Evolutionary conservation across 192 early-diverging fungal species (phyloP).

Genomic region (Spinellus fusiger): DNA sequence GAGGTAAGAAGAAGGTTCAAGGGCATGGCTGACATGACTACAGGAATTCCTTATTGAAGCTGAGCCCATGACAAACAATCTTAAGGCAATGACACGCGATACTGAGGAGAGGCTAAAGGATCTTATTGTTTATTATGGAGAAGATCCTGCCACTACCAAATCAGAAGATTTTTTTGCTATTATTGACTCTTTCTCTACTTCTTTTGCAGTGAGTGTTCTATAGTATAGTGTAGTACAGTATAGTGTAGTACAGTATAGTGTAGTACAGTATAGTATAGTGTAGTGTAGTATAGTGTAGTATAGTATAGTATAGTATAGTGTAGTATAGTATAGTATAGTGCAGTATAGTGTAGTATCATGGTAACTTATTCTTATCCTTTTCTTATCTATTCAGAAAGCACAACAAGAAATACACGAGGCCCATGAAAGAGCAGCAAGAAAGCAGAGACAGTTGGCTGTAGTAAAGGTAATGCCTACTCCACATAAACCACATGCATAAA

Average conservation of each 20-base stretch:
- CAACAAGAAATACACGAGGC: constrained; percentile 26
- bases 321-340: no score
- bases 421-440: constrained; percentile 17
- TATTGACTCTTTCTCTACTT: constrained; percentile 39
- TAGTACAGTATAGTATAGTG: no score
- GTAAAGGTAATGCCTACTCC: constrained; percentile 2
- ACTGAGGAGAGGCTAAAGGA: constrained; percentile 41
- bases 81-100: constrained; percentile 31
- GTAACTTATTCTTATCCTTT: not conserved
- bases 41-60: constrained; percentile 42
- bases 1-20: constrained; percentile 31
- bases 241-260: no score
- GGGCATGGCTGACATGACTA: not conserved
- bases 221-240: no score
- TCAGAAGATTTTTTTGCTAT: constrained; percentile 54
- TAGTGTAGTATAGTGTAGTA: no score
- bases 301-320: no score
- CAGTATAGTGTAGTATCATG: no score
- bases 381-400: constrained; percentile 11
- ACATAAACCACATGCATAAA: not conserved
- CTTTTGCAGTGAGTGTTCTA: constrained; percentile 31
- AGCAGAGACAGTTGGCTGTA: constrained; percentile 13
- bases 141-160: constrained; percentile 41
- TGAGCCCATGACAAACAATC: constrained; percentile 37
- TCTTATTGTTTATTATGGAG: constrained; percentile 46